phyloP scores from a whole-genome alignment of 2,329 filamentous ascomycete genomes.

The Cryphonectria carpinicola region DNA sequence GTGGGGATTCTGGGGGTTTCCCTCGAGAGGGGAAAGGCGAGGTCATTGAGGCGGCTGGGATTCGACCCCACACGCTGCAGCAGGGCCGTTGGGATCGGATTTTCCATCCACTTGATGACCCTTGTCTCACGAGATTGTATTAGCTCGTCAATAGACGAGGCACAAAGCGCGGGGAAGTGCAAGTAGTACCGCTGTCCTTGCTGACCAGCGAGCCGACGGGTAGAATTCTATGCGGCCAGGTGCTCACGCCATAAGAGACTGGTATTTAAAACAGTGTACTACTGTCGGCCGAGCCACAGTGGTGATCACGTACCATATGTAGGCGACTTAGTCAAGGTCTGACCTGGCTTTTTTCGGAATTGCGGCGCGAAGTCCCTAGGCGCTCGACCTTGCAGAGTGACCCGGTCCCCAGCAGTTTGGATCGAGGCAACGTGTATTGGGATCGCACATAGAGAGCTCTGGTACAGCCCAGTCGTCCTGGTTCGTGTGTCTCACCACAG shows the following conservation, averaged over 20 bases:
- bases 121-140: constrained; percentile 10
- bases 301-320: neutral
- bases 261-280: neutral
- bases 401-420: neutral
- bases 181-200: neutral
- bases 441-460: neutral
- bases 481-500: constrained; percentile 35
- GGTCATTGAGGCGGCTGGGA: neutral
- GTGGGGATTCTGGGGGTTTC: constrained; percentile 10
- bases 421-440: neutral
- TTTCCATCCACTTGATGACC: constrained; percentile 28
- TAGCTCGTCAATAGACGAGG: constrained; percentile 14
- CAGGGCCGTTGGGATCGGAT: constrained; percentile 15
- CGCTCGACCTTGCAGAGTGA: neutral
- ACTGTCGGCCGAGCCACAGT: neutral
- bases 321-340: neutral
- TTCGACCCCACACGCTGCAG: constrained; percentile 17
- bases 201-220: constrained; percentile 19
- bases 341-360: constrained; percentile 5
- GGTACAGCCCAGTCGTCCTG: constrained; percentile 3
- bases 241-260: constrained; percentile 12
- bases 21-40: neutral
- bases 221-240: neutral
- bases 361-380: constrained; percentile 21
- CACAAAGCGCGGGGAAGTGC: constrained; percentile 19